Evolutionary conservation across 2,329 filamentous ascomycete genomes (phyloP), one percentile per base, ranked within the genome.

Genomic region (Curvularia lunata): DNA sequence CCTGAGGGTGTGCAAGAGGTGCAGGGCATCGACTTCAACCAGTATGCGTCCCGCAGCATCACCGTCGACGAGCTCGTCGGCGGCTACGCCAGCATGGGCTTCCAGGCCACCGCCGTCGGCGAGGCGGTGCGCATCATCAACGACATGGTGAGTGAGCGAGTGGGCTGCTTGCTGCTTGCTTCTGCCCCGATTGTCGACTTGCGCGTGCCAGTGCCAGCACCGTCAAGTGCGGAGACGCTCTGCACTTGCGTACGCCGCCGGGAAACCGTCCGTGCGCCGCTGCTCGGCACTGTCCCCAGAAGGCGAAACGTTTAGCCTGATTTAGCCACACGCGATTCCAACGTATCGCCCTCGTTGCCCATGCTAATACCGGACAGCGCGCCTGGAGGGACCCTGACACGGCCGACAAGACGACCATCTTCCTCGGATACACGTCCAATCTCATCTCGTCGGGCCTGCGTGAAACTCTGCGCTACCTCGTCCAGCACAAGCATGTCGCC

Each of bases 351-450:
- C n/a, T 21, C 27, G 27, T 19, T 27, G 62, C 16, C 43, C 32
- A 13, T 62, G 65, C 68, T 73, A 68, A 74, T 64, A 55, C 19
- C 52, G 66, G 48, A 67, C 72, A 89, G 91, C 86, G 92, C 73
- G 84, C 85, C 56, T 98, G 91, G 89, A 84, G 84, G 61, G 90
- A 97, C 74, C 86, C 91, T 0, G 90, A 93, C 71, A 91, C 91
- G 1, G 86, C 86, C 13, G 87, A 90, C 25, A 86, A 86, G 70
- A 95, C 95, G 18, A 98, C 95, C 59, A 94, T 99, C 68, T 98
- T 99, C 78, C 86, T 99, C 8, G 95, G 95, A 56, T 99, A 97
- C 80, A 99, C 95, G 9, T 97, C 92, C 49, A 99, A 99, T 76
- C 84, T 99, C 68, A 97, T 99, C 71, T 98, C 95, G 0, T 99